Conservation (phyloP, 441 rosid species). For the Brassica balearica region DNA sequence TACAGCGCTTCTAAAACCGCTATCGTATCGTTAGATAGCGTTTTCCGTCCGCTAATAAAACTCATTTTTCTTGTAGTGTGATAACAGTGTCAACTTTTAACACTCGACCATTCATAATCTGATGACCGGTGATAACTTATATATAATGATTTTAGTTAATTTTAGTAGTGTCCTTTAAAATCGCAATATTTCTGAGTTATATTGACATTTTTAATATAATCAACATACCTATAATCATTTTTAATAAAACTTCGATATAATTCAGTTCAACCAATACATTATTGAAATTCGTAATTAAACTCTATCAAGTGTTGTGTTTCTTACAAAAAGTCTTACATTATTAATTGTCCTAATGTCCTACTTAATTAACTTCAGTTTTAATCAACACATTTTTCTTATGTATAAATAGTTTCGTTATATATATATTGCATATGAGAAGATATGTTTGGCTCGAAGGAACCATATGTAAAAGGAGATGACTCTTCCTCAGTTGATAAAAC, state of each 20-base stretch:
- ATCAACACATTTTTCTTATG: neutral
- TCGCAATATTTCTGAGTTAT: neutral
- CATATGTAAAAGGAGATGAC: conserved; percentile 81
- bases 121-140: too few relatives aligned
- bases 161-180: neutral
- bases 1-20: too few relatives aligned
- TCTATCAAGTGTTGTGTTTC: conserved; percentile 1
- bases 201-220: neutral
- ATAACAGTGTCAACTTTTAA: neutral
- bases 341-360: conserved; percentile 12
- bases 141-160: neutral
- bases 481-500: conserved; percentile 67
- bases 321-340: conserved; percentile 2
- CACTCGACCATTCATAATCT: too few relatives aligned
- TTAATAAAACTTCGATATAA: neutral
- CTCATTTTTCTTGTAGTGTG: too few relatives aligned
- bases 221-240: neutral
- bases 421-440: conserved; percentile 62
- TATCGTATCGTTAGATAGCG: too few relatives aligned
- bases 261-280: neutral
- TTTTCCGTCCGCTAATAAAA: too few relatives aligned
- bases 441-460: conserved; percentile 62
- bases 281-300: neutral
- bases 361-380: neutral
- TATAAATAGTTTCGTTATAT: neutral